phyloP scores from a whole-genome alignment of 495 filamentous ascomycete genomes.

The Friedmanniomyces endolithicus region DNA sequence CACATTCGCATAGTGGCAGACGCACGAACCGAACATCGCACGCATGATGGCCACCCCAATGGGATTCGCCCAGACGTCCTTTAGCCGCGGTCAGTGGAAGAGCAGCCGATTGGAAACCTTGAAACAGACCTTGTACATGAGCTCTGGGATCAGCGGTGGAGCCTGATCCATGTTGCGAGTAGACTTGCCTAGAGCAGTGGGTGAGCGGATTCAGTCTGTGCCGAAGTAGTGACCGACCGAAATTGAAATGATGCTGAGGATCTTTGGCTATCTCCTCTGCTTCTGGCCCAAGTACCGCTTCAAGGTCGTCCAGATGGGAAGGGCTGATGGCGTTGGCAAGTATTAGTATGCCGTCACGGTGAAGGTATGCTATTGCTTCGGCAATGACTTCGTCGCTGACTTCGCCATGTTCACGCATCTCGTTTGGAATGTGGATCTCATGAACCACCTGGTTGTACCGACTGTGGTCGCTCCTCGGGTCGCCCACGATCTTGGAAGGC shows the following conservation, averaged over 20 bases:
- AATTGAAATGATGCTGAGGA: slow-evolving; percentile 19
- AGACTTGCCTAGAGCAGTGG: neutral
- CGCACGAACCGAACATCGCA: slow-evolving; percentile 14
- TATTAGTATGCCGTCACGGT: slow-evolving; percentile 15
- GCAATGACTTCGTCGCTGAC: slow-evolving; percentile 8
- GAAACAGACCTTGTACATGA: neutral
- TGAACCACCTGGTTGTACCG: slow-evolving; percentile 13
- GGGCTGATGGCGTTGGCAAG: slow-evolving; percentile 17
- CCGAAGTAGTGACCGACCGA: neutral
- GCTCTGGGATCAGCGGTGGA: slow-evolving; percentile 2
- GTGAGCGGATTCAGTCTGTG: too few relatives aligned
- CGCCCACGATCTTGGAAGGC: neutral
- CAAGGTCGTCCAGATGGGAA: slow-evolving; percentile 8
- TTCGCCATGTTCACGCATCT: neutral
- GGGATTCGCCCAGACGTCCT: slow-evolving; percentile 32
- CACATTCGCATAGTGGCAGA: slow-evolving; percentile 24
- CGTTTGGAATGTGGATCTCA: neutral
- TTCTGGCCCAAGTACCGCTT: slow-evolving; percentile 8
- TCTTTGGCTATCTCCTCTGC: slow-evolving; percentile 13
- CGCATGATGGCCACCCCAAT: slow-evolving; percentile 22
- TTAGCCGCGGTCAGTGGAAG: neutral
- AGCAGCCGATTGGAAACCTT: neutral
- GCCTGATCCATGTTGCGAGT: slow-evolving; percentile 17
- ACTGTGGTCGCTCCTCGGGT: neutral
- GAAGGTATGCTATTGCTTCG: slow-evolving; percentile 13